Evolutionary conservation across 2,329 filamentous ascomycete genomes (phyloP), one percentile per base, ranked within the genome.

Genomic region (Penicillium freii): DNA sequence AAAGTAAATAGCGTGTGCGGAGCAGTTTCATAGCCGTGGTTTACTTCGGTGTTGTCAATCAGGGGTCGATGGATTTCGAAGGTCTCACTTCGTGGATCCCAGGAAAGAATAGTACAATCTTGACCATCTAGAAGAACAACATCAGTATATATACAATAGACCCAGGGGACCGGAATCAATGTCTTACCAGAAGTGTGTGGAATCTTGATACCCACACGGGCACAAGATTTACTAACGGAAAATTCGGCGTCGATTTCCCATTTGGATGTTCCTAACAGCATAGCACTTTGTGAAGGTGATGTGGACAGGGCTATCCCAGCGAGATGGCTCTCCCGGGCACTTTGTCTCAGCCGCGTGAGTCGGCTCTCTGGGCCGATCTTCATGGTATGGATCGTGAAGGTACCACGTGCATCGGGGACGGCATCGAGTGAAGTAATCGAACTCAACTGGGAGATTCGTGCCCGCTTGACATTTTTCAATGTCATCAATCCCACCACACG

Each of bases 1-100:
- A 44, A 61, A 1, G 71, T 74, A 63, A 82, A 81, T 0, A 82
- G 71, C 0, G 80, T 82, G 54, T 81, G 80, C 0, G 80, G 78
- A 0, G 77, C 78, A 38, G 63, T 61, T 44, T 75, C 70, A 0
- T 61, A 40, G 4, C 63, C 63, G 27, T 78, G 77, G 33, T 75
- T 71, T 17, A 80, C 71, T 11, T 71, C 68, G 0, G 59, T 27
- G 23, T 76, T 66, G 7, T 51, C 34, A 48, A 57, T 10, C 46
- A 39, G 19, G 57, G 72, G 70, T 34, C 77, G 69, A 47, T 78
- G 69, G 27, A 81, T 73, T 1, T 63, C 69, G 29, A 82, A 74
- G 10, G 69, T 74, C 56, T 82, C 79, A 3, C 60, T 66, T 4
- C 50, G 25, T 5, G 75, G 71, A 2, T 68, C 61, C 67, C 79